These are phyloP conservation scores for Rhododendron henanense DNA, from an alignment of 148 eudicot species.

Conservation along the genomic window DNA sequence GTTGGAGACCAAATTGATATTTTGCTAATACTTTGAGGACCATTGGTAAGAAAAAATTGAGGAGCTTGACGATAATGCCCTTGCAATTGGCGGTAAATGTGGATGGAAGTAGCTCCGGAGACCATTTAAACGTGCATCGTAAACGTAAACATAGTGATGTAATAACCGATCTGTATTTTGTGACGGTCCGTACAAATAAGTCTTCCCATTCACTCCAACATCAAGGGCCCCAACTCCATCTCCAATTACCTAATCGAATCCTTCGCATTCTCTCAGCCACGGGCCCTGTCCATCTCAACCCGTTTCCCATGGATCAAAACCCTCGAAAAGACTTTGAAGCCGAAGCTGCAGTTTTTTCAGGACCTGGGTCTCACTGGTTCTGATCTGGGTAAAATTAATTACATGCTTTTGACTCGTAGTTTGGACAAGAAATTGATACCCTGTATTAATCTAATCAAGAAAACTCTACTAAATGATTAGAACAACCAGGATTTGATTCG, in stretches of 20 bases:
- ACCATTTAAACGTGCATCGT: too few relatives aligned
- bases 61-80: too few relatives aligned
- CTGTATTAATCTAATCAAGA: not conserved
- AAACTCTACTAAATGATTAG: not conserved
- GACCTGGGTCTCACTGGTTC: conserved; percentile 8
- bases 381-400: conserved; percentile 4
- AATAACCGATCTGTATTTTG: too few relatives aligned
- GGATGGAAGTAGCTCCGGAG: too few relatives aligned
- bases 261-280: not conserved
- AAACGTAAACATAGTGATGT: too few relatives aligned
- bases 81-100: too few relatives aligned
- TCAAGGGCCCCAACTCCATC: not conserved
- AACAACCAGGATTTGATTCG: conserved; percentile 10
- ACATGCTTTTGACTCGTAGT: not conserved
- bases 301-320: not conserved
- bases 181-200: too few relatives aligned
- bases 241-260: not conserved
- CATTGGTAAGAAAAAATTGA: too few relatives aligned
- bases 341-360: conserved; percentile 13
- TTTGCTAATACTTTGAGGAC: too few relatives aligned
- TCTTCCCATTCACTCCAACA: too few relatives aligned
- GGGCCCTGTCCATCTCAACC: not conserved
- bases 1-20: too few relatives aligned
- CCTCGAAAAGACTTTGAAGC: conserved; percentile 3
- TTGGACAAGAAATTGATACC: conserved; percentile 8